Evolutionary conservation across 805 yeast genomes (phyloP), one percentile per base, ranked within the genome.

Genomic region (Saccharomycopsis selenospora): DNA sequence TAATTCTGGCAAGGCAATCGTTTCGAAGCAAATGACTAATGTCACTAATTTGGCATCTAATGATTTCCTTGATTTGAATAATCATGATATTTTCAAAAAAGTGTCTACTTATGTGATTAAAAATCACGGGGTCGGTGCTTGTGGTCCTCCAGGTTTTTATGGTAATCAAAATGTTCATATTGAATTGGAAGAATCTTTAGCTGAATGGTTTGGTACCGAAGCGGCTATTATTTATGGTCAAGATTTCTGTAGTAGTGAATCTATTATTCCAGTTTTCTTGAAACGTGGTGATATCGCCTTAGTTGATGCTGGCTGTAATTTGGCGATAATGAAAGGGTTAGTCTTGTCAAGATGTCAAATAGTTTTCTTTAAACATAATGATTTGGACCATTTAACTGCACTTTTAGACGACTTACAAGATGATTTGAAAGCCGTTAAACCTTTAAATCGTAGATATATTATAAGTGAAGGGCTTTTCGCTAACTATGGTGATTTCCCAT

Each of bases 141-240:
- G 99, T 71, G 96, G 98, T 36, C 98, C 99, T 3, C 95, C 97
- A 40, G 95, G 95, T 49, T 93, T 93, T 60, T 93, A 90, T 64
- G 99, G 99, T 53, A 85, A 89, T 52, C 96, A 89, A 66, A 96
- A 89, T 61, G 88, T 82, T 40, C 99, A 93, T 61, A 81, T 80
- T 48, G 74, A 82, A 57, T 71, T 86, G 49, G 95, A 89, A 63
- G 79, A 79, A 57, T 84, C 80, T 53, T 66, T 93, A 51, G 80
- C 96, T 10, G 63, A 70, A 27, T 91, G 80, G 60, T 77, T 91
- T 55, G 88, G 84, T 23, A 76, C 87, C 2, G 95, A 86, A 55
- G 75, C 75, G 48, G 80, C 88, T 43, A 86, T 93, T 48, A 68
- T 91, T 40, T 93, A 93, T 62, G 95, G 97, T 41, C 99, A 93